A percentile compares a stretch with the other conserved stretches of the same genome.
phyloP scores from a whole-genome alignment of 1,284 basidiomycete genomes.

The Leccinum proliferum region DNA sequence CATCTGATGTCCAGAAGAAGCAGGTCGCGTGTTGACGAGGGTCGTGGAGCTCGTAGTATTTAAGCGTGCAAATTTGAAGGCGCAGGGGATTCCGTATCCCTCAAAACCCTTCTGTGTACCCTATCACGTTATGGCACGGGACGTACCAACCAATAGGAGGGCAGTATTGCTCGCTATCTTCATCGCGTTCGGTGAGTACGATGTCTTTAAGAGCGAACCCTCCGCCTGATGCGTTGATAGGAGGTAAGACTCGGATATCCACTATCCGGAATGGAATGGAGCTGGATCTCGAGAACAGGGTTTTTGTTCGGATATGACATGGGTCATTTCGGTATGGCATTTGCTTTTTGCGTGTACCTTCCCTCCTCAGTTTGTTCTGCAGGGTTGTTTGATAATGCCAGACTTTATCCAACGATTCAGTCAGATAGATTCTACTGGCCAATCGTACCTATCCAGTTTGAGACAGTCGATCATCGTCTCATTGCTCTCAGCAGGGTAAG shows the following conservation, averaged over 20 bases:
- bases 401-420: constrained; percentile 72
- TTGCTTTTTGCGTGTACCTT: not conserved
- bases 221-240: constrained; percentile 1
- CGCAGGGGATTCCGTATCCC: not conserved
- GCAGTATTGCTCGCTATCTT: constrained; percentile 56
- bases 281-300: constrained; percentile 28
- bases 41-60: constrained; percentile 8
- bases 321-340: constrained; percentile 48
- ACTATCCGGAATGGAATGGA: not conserved
- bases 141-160: constrained; percentile 50
- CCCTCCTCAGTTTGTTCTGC: constrained; percentile 1
- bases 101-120: constrained; percentile 1
- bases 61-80: constrained; percentile 3
- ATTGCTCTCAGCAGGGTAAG: constrained; percentile 69
- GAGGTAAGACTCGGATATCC: constrained; percentile 8
- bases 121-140: constrained; percentile 25
- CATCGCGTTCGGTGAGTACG: constrained; percentile 41
- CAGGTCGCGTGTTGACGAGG: not conserved
- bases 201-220: constrained; percentile 14
- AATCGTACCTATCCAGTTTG: constrained; percentile 49
- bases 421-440: constrained; percentile 43
- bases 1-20: constrained; percentile 15
- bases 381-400: constrained; percentile 79
- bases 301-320: constrained; percentile 69
- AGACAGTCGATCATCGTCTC: constrained; percentile 77